Evolutionary conservation across 1,284 basidiomycete genomes (phyloP), one percentile per base, ranked within the genome.

Genomic region (Leccinum pachyderme): DNA sequence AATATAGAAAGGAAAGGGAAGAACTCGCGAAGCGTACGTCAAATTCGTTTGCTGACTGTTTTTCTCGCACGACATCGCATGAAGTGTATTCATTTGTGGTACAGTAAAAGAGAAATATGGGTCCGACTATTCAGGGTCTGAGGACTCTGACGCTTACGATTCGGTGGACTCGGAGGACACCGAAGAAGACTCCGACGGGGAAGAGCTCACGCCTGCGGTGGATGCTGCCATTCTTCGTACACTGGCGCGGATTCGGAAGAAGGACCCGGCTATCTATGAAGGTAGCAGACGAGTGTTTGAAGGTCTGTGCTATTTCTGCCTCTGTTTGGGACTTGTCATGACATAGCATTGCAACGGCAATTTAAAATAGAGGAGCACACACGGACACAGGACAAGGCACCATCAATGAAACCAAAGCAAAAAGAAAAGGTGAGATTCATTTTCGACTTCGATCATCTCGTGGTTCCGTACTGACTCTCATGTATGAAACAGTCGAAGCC

Each of bases 151-250:
- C 3, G 80, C 78, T 6, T 70, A 76, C 63, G 81, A 97, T 8
- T 83, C 80, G 7, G 73, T 77, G 5, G 89, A 92, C 63, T 89
- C 87, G 0, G 88, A 91, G 65, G 82, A 83, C 32, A 88, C 86
- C 48, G 91, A 92, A 2, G 95, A 98, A 68, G 96, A 99, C 68
- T 93, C 96, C 68, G 91, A 97, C 57, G 97, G 95, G 12, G 93
- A 94, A 62, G 92, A 98, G 71, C 82, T 99, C 53, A 99, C 95
- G 0, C 94, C 95, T 2, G 88, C 91, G 0, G 83, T 98, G 47
- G 96, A 99, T 69, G 97, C 89, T 45, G 97, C 97, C 18, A 97
- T 99, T 64, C 79, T 99, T 43, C 81, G 93, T 49, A 99, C 95
- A 0, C 78, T 99, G 7, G 90, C 89, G 1, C 83, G 88, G 63